A percentile compares a stretch with the other conserved stretches of the same genome.
These are phyloP conservation scores for Lentinula edodes DNA, from an alignment of 768 basidiomycete species.

Conservation along the genomic window DNA sequence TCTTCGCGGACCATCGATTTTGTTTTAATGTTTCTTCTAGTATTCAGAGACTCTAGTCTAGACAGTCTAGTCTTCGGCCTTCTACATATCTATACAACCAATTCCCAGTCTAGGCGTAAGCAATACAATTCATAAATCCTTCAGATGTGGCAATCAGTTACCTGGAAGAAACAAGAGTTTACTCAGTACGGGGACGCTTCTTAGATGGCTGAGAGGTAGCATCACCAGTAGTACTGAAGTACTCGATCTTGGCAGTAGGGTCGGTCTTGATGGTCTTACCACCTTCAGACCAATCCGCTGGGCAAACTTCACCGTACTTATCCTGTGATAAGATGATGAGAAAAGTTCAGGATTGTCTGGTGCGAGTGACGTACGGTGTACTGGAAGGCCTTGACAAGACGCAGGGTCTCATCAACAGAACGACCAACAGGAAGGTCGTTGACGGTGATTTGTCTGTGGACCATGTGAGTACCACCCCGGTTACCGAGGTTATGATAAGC, in stretches of 20 bases:
- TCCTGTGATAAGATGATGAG: slow-evolving; percentile 41
- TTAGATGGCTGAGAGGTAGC: slow-evolving; percentile 9
- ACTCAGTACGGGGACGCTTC: slow-evolving; percentile 11
- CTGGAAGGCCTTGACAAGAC: slow-evolving; percentile 92
- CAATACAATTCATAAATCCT: neutral
- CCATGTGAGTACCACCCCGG: neutral
- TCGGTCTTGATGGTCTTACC: slow-evolving; percentile 79
- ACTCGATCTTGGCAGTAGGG: slow-evolving; percentile 67
- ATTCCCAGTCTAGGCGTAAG: slow-evolving; percentile 4
- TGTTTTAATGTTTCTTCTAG: neutral
- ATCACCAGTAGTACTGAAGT: slow-evolving; percentile 41
- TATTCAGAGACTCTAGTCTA: neutral
- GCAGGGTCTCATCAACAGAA: slow-evolving; percentile 88
- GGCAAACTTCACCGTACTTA: slow-evolving; percentile 88
- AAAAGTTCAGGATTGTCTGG: neutral
- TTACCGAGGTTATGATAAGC: slow-evolving; percentile 10
- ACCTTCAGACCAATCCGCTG: slow-evolving; percentile 84
- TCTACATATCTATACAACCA: slow-evolving; percentile 6
- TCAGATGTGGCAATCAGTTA: slow-evolving; percentile 2
- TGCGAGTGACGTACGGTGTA: slow-evolving; percentile 52
- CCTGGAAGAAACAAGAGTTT: slow-evolving; percentile 7
- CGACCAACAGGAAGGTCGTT: slow-evolving; percentile 96
- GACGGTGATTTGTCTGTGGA: slow-evolving; percentile 69
- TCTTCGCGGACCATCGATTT: neutral
- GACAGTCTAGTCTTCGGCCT: neutral